These are phyloP conservation scores for Neocallimastix lanati DNA, from an alignment of 192 early-diverging fungal genomes.

Conservation along the genomic window DNA sequence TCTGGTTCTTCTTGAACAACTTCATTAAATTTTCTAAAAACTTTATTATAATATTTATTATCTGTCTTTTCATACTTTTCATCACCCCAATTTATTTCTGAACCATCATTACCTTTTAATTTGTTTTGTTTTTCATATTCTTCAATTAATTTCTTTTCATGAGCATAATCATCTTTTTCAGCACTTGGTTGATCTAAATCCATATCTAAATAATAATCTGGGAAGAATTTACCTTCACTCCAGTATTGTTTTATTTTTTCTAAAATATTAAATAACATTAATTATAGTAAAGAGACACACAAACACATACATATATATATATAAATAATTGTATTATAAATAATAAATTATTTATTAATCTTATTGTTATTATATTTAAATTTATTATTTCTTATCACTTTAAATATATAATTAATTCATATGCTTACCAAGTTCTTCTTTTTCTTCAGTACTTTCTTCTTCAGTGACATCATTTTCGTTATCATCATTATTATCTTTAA, in stretches of 20 bases:
- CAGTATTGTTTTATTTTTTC: not conserved
- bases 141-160: not conserved
- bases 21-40: conserved; percentile 63
- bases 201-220: not conserved
- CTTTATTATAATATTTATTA: conserved; percentile 55
- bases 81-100: conserved; percentile 38
- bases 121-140: not conserved
- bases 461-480: no score
- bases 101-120: not conserved
- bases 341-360: no score
- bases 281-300: no score
- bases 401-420: no score
- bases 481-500: no score
- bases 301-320: no score
- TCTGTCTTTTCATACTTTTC: conserved; percentile 66
- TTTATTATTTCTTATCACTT: no score
- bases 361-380: no score
- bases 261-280: not conserved
- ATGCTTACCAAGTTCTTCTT: no score
- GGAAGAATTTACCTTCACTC: not conserved
- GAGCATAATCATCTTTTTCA: not conserved
- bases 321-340: no score
- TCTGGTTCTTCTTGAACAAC: conserved; percentile 52
- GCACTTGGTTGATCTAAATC: not conserved
- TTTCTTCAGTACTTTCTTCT: no score